These are phyloP conservation scores for Blastocystis sp. DNA, from an alignment of 352 stramenopile genomes.

Conservation along the genomic window DNA sequence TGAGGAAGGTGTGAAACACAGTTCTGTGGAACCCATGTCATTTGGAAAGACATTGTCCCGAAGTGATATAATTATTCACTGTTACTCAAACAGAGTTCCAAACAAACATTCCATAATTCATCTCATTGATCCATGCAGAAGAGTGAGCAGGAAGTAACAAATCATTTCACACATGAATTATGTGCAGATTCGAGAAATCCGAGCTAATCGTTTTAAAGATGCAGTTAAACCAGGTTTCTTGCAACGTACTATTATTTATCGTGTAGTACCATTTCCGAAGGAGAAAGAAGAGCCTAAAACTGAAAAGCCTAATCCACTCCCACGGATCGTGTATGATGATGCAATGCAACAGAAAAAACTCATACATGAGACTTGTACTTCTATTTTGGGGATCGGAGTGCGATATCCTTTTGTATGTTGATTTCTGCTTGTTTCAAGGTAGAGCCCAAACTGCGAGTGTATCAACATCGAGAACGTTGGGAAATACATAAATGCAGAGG, in stretches of 20 bases:
- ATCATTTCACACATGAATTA: neutral
- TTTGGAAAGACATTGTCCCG: too few relatives aligned
- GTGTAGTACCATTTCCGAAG: neutral
- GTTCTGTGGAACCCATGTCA: too few relatives aligned
- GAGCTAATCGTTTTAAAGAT: slow-evolving; percentile 9
- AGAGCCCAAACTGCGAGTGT: neutral
- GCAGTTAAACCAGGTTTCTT: neutral
- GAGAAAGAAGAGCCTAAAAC: neutral
- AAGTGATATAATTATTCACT: too few relatives aligned
- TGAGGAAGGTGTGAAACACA: too few relatives aligned
- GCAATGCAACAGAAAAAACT: neutral
- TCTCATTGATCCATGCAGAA: neutral
- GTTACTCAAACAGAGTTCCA: too few relatives aligned
- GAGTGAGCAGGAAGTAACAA: neutral
- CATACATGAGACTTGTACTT: slow-evolving; percentile 1
- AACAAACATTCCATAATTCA: too few relatives aligned
- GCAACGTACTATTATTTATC: neutral
- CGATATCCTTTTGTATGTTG: neutral
- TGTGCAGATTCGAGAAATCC: slow-evolving; percentile 23
- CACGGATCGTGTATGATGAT: slow-evolving; percentile 21
- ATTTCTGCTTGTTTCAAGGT: neutral
- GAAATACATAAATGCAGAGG: neutral
- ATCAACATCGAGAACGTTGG: neutral
- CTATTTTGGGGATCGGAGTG: neutral
- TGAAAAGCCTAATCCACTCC: neutral